Evolutionary conservation across 2,329 filamentous ascomycete species (phyloP).

Genomic region (Trichophyton equinum): DNA sequence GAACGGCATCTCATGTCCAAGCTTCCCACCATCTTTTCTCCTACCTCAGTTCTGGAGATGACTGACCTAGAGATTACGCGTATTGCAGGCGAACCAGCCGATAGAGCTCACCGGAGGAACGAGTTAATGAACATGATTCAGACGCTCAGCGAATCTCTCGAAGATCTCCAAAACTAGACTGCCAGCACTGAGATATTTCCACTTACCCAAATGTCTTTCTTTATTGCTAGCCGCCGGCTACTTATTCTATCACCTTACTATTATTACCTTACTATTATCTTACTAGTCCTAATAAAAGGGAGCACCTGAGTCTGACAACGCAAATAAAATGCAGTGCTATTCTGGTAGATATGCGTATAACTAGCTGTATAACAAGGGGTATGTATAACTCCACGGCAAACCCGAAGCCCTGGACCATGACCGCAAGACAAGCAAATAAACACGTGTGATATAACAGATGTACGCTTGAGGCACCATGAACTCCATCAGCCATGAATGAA

Average conservation of each 20-base stretch:
- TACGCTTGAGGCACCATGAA: neutral
- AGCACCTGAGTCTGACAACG: too few species aligned
- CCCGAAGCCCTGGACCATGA: neutral
- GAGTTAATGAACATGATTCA: neutral
- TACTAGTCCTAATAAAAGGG: too few species aligned
- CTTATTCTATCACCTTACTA: too few species aligned
- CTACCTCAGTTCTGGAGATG: neutral
- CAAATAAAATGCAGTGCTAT: neutral
- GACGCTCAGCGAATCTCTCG: neutral
- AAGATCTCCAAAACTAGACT: neutral
- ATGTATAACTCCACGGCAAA: neutral
- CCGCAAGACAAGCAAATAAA: neutral
- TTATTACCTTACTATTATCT: too few species aligned
- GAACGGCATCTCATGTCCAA: neutral
- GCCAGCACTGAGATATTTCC: neutral
- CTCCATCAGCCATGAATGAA: neutral
- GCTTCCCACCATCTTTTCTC: neutral
- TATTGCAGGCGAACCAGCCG: neutral
- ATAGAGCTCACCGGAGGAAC: neutral
- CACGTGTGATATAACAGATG: too few species aligned
- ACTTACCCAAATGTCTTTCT: too few species aligned
- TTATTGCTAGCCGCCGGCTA: too few species aligned
- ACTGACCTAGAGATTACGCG: conserved; percentile 1
- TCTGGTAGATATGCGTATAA: neutral
- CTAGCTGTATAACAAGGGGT: neutral